Base-by-base conservation (phyloP, 768 basidiomycete genomes). In the Suillus placidus region DNA sequence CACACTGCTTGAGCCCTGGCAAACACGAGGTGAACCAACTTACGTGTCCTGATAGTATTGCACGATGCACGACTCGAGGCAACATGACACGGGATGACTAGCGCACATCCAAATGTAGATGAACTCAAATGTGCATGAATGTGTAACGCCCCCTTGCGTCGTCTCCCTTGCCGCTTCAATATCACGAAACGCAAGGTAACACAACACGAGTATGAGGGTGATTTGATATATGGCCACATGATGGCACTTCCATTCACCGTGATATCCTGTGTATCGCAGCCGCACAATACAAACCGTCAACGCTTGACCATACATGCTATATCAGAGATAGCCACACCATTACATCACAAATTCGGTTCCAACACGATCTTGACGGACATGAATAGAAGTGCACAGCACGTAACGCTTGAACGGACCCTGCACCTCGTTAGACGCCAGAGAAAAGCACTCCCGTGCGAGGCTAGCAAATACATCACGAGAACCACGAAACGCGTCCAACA, bases 401-500 rank as follows among this genome's bases (percentile, higher is more conserved):
- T 4, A 16, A 52, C 18, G 30, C 26, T 52, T 54, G 52, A 18
- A 54, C 9, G 4, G 18, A 54, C 52, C 52, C 52, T 54, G 52
- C 52, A 32, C 52, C 51, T 52, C 16, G 30, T 52, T 32, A 52
- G 30, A 52, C 8, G 16, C 30, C 14, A 30, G 26, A 52, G 8
- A 18, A 30, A 18, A 30, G 30, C 30, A 52, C 30, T 52, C 30
- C 8, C 14, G 9, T 18, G 51, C 10, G 51, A 52, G 54, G 20
- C 54, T 34, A 12, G 12, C 32, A 34, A 42, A 20, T 20, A 16
- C 58, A 30, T 30, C 40, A 60, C 58, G 16, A 60, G 38, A 60
- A 42, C 58, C 58, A 60, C 18, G 5, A 60, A 60, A 60, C 58
- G 38, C 40, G 40, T 42, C 6, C 12, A 32, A 40, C 57, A 60